These are phyloP conservation scores for Claviceps maximensis DNA, from an alignment of 2,329 filamentous ascomycete species.

Conservation along the genomic window DNA sequence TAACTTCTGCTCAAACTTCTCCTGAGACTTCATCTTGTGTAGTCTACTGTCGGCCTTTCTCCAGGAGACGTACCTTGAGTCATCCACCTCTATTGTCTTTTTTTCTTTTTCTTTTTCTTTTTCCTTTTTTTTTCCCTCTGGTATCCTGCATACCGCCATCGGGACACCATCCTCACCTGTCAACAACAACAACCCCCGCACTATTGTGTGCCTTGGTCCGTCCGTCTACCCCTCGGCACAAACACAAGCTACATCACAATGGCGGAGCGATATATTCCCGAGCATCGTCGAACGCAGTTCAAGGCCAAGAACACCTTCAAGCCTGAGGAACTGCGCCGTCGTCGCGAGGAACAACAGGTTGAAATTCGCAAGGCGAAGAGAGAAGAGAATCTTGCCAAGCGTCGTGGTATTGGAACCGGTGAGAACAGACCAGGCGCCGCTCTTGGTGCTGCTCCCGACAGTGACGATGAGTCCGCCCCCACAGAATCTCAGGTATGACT, in stretches of 20 bases:
- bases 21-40: slow-evolving; percentile 2
- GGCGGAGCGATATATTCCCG: slow-evolving; percentile 98
- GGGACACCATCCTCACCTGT: slow-evolving; percentile 2
- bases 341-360: slow-evolving; percentile 97
- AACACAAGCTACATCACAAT: slow-evolving; percentile 39
- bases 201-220: slow-evolving; percentile 3
- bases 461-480: slow-evolving; percentile 89
- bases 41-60: neutral
- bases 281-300: slow-evolving; percentile 98
- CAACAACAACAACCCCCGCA: slow-evolving; percentile 6
- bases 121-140: neutral
- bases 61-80: neutral
- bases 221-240: slow-evolving; percentile 1
- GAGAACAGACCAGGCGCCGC: slow-evolving; percentile 70
- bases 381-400: slow-evolving; percentile 97
- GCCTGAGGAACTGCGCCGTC: slow-evolving; percentile 94
- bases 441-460: slow-evolving; percentile 81
- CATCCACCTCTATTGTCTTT: neutral
- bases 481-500: slow-evolving; percentile 81
- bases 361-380: slow-evolving; percentile 98
- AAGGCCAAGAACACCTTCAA: slow-evolving; percentile 99
- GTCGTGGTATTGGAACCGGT: slow-evolving; percentile 79
- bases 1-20: slow-evolving; percentile 1
- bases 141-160: neutral
- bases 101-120: neutral